Evolutionary conservation across 2,329 filamentous ascomycete genomes (phyloP).

Genomic region (Chrysoporthe puriensis): DNA sequence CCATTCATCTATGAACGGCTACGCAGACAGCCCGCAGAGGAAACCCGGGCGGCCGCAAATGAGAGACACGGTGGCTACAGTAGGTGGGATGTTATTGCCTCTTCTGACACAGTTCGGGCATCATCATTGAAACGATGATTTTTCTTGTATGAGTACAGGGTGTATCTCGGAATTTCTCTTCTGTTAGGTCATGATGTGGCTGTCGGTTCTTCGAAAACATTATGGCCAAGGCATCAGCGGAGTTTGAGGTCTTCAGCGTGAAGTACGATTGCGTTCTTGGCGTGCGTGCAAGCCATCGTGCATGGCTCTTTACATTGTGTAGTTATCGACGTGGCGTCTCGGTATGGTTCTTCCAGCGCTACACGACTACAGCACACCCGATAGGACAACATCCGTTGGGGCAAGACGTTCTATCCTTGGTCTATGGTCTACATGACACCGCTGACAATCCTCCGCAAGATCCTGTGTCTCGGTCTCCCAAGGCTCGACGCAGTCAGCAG

Average conservation of each 20-base stretch:
- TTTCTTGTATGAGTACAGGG: slow-evolving; percentile 7
- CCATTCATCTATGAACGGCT: slow-evolving; percentile 54
- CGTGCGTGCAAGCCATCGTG: neutral
- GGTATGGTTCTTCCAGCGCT: neutral
- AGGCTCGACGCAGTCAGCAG: slow-evolving; percentile 3
- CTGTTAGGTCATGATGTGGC: neutral
- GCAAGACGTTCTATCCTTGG: too few species aligned
- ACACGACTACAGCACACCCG: neutral
- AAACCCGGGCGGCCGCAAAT: slow-evolving; percentile 62
- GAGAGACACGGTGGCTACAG: slow-evolving; percentile 71
- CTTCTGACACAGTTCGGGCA: slow-evolving; percentile 79
- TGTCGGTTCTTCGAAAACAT: neutral
- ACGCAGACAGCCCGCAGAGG: slow-evolving; percentile 55
- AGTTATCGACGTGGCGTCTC: slow-evolving; percentile 1
- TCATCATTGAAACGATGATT: slow-evolving; percentile 54
- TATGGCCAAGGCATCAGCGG: slow-evolving; percentile 16
- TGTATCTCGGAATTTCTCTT: slow-evolving; percentile 5
- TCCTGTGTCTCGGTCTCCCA: neutral
- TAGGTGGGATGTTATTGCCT: slow-evolving; percentile 78
- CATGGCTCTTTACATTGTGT: neutral
- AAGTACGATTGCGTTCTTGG: neutral
- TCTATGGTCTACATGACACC: neutral
- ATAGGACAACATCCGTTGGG: neutral
- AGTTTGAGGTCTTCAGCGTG: slow-evolving; percentile 7
- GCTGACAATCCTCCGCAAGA: neutral